These are phyloP conservation scores for Candida michaelii DNA, from an alignment of 805 yeast genomes.

Conservation along the genomic window DNA sequence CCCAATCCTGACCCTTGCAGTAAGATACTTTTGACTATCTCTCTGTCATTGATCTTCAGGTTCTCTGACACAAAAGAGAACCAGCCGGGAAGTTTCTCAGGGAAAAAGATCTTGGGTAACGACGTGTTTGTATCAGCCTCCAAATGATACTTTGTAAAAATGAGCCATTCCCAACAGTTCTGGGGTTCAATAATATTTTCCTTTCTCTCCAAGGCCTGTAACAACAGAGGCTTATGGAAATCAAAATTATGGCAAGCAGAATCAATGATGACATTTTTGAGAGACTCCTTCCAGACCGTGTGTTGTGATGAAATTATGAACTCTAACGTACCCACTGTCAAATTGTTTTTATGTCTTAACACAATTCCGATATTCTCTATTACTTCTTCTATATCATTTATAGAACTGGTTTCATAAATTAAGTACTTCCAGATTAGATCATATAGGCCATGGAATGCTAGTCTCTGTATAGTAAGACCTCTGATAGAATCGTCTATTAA, in stretches of 20 bases:
- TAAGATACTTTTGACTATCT: not conserved
- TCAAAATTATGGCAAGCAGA: slow-evolving; percentile 10
- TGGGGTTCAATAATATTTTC: not conserved
- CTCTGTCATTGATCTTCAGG: not conserved
- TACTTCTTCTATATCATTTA: slow-evolving; percentile 39
- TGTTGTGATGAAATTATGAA: slow-evolving; percentile 19
- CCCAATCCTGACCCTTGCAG: not conserved
- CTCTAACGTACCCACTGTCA: slow-evolving; percentile 26
- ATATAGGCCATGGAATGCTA: slow-evolving; percentile 33
- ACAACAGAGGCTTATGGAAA: not conserved
- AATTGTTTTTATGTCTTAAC: slow-evolving; percentile 19
- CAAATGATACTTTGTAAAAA: not conserved
- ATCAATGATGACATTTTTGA: slow-evolving; percentile 11
- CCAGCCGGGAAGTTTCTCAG: slow-evolving; percentile 11
- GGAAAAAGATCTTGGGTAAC: not conserved
- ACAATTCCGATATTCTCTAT: slow-evolving; percentile 26
- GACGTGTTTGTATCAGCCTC: not conserved
- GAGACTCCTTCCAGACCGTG: slow-evolving; percentile 10
- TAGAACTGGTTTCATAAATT: slow-evolving; percentile 24
- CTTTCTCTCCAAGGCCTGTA: not conserved
- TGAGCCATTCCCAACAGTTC: slow-evolving; percentile 8
- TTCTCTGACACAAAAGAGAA: slow-evolving; percentile 7
- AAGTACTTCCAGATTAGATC: slow-evolving; percentile 30
- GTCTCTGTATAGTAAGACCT: slow-evolving; percentile 24
- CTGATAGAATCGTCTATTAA: slow-evolving; percentile 21